These are phyloP conservation scores for Fusarium longipes DNA, from an alignment of 2,329 filamentous ascomycete genomes.

Conservation along the genomic window DNA sequence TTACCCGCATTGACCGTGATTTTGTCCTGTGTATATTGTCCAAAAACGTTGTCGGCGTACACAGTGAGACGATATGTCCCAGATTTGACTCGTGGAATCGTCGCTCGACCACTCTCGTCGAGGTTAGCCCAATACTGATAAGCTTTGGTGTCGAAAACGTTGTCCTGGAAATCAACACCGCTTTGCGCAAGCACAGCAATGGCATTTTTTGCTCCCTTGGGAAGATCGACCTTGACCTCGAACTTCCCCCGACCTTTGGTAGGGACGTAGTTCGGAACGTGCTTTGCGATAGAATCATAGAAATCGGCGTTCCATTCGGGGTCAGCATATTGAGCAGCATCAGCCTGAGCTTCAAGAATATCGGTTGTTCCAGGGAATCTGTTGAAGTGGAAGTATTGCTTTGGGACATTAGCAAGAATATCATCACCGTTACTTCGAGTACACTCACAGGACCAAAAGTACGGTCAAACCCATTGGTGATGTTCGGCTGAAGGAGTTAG, in stretches of 20 bases:
- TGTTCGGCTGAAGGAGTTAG: conserved; percentile 60
- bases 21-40: conserved; percentile 66
- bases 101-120: conserved; percentile 58
- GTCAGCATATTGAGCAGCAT: conserved; percentile 64
- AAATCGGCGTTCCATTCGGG: conserved; percentile 68
- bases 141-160: conserved; percentile 63
- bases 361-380: conserved; percentile 58
- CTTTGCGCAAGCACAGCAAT: conserved; percentile 63
- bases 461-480: conserved; percentile 71
- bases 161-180: conserved; percentile 50
- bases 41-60: conserved; percentile 71
- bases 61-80: conserved; percentile 72
- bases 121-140: conserved; percentile 73
- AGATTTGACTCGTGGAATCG: conserved; percentile 65
- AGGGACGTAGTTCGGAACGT: conserved; percentile 69
- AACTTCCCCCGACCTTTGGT: conserved; percentile 63
- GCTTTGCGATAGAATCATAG: conserved; percentile 70
- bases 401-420: not conserved
- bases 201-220: conserved; percentile 60
- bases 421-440: not conserved
- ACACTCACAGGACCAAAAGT: conserved; percentile 67
- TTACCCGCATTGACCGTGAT: conserved; percentile 55
- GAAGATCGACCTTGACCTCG: conserved; percentile 63
- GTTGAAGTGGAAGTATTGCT: conserved; percentile 72
- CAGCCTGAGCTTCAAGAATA: conserved; percentile 61